phyloP scores from a whole-genome alignment of 2,329 filamentous ascomycete species.

The Rutstroemia sp. region DNA sequence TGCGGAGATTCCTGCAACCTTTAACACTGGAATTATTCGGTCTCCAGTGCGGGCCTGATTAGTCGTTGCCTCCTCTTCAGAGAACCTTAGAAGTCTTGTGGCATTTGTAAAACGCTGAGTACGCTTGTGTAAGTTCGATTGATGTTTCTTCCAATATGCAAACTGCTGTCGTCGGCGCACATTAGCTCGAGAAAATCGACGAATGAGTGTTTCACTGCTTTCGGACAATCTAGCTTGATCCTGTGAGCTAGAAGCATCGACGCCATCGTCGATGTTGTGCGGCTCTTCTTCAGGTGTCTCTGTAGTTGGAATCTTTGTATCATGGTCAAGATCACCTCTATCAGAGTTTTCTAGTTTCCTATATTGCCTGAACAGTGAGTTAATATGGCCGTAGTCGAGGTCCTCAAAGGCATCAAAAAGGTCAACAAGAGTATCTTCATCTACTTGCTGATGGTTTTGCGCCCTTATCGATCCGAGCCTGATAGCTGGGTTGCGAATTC shows the following conservation, averaged over 20 bases:
- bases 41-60: too few relatives aligned
- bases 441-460: neutral
- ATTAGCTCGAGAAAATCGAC: neutral
- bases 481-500: neutral
- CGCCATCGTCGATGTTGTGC: neutral
- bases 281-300: neutral
- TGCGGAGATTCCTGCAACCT: too few relatives aligned
- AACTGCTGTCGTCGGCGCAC: neutral
- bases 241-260: neutral
- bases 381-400: neutral
- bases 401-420: neutral
- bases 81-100: too few relatives aligned
- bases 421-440: neutral
- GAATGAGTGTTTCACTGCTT: neutral
- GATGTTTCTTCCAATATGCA: neutral
- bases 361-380: neutral
- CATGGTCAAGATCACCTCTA: neutral
- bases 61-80: too few relatives aligned
- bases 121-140: neutral
- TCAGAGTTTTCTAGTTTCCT: neutral
- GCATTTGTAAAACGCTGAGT: neutral
- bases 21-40: too few relatives aligned
- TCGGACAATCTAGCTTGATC: neutral
- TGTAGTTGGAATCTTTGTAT: neutral
- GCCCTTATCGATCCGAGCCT: neutral